Percentiles rank a stretch among this genome's conserved stretches.
Evolutionary conservation across 257 asterid species (phyloP).

Genomic region (Ehretia macrophylla): DNA sequence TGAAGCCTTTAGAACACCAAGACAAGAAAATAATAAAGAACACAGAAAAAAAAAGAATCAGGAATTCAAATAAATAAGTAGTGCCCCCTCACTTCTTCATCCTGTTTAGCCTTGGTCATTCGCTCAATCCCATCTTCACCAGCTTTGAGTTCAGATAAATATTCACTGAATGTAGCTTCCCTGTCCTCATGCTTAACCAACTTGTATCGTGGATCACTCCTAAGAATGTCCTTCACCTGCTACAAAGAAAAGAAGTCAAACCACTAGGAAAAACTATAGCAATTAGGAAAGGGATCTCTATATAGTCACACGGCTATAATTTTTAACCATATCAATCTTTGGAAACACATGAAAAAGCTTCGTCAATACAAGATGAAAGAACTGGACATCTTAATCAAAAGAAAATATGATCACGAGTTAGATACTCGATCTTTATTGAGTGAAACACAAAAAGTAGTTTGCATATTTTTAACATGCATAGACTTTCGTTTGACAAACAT

Average conservation of each 20-base stretch:
- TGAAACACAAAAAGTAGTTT: too few species aligned
- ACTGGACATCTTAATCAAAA: too few species aligned
- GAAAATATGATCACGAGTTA: too few species aligned
- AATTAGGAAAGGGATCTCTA: not conserved
- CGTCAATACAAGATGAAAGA: too few species aligned
- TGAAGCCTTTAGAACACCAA: too few species aligned
- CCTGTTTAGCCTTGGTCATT: slow-evolving; percentile 53
- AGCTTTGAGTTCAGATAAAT: slow-evolving; percentile 64
- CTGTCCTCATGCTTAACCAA: slow-evolving; percentile 81
- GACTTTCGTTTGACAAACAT: too few species aligned
- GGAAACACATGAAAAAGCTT: too few species aligned
- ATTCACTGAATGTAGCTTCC: slow-evolving; percentile 75
- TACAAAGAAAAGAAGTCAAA: slow-evolving; percentile 22
- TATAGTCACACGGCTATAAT: too few species aligned
- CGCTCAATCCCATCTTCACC: slow-evolving; percentile 63
- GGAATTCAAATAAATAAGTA: slow-evolving; percentile 5
- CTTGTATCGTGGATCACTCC: slow-evolving; percentile 84
- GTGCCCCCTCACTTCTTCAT: slow-evolving; percentile 63
- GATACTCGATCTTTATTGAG: too few species aligned
- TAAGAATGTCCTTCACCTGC: slow-evolving; percentile 84
- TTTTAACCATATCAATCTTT: too few species aligned
- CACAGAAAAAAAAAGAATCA: slow-evolving; percentile 10
- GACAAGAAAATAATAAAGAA: not conserved
- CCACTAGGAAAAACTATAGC: slow-evolving; percentile 10
- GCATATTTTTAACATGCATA: too few species aligned